phyloP scores from a whole-genome alignment of 768 basidiomycete species.

The Mycena rebaudengoi region DNA sequence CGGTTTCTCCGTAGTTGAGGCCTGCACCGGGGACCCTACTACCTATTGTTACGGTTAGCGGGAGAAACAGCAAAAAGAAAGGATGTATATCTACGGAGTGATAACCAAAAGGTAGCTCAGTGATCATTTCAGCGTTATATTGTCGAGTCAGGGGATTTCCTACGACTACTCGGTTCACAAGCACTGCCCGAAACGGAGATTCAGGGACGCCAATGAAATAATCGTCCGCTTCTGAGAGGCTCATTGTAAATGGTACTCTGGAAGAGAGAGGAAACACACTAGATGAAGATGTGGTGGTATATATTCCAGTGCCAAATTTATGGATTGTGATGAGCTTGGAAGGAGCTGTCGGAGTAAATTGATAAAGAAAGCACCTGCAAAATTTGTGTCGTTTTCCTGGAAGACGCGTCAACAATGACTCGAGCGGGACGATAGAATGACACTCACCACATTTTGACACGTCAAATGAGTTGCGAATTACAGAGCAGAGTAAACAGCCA shows the following conservation, averaged over 20 bases:
- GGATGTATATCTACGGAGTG: constrained; percentile 60
- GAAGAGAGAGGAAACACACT: constrained; percentile 48
- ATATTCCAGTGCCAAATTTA: constrained; percentile 77
- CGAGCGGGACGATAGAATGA: background rate
- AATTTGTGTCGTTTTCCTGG: constrained; percentile 67
- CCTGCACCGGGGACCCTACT: constrained; percentile 70
- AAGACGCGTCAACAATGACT: background rate
- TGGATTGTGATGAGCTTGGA: background rate
- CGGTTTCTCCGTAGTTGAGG: constrained; percentile 75
- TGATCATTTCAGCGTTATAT: constrained; percentile 56
- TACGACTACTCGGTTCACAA: constrained; percentile 71
- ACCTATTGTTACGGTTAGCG: constrained; percentile 45
- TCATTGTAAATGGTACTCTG: background rate
- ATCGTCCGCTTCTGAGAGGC: constrained; percentile 68
- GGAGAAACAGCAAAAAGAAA: background rate
- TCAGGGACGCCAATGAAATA: constrained; percentile 56
- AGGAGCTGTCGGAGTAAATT: background rate
- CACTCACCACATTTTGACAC: constrained; percentile 63
- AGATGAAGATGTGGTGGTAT: constrained; percentile 71
- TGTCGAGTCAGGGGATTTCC: constrained; percentile 63
- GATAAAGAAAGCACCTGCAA: constrained; percentile 45
- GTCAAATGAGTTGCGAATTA: constrained; percentile 68
- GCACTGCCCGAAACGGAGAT: constrained; percentile 55
- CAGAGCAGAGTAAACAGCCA: constrained; percentile 63
- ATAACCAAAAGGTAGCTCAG: constrained; percentile 62